Percentiles rank a stretch among this genome's conserved stretches.
Conservation (phyloP, 1,284 basidiomycete species). For the Ganoderma resinaceum region DNA sequence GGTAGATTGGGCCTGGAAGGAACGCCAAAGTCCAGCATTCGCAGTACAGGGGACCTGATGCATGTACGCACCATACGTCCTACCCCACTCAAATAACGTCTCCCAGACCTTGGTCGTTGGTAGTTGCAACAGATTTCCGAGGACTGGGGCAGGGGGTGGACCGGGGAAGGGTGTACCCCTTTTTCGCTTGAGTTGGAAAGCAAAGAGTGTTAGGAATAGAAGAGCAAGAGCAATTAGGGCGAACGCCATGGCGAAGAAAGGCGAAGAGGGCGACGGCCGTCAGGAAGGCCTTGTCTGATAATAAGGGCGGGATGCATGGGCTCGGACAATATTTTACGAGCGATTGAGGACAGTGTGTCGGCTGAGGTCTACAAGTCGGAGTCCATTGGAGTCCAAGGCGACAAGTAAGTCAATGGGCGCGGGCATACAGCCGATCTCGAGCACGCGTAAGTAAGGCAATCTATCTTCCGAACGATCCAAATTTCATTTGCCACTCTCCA, state of each 20-base stretch:
- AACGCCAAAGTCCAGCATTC: not conserved
- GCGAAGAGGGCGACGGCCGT: not conserved
- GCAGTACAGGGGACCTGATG: not conserved
- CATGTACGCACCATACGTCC: conserved; percentile 8
- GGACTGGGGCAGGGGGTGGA: conserved; percentile 3
- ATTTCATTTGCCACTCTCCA: too few species aligned
- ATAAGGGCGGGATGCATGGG: too few species aligned
- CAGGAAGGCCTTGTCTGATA: too few species aligned
- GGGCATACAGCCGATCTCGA: too few species aligned
- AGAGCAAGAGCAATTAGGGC: not conserved
- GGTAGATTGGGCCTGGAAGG: conserved; percentile 19
- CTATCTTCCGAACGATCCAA: too few species aligned
- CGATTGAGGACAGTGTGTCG: too few species aligned
- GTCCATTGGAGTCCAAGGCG: too few species aligned
- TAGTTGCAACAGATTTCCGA: conserved; percentile 15
- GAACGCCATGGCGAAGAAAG: conserved; percentile 18
- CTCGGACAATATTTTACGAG: too few species aligned
- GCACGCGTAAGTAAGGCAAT: too few species aligned
- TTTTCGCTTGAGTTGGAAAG: not conserved
- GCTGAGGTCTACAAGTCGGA: too few species aligned
- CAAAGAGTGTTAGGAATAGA: not conserved
- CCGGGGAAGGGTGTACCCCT: conserved; percentile 8
- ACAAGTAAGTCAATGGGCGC: too few species aligned
- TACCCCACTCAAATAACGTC: conserved; percentile 9
- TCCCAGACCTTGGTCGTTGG: conserved; percentile 7